Evolutionary conservation across 2,329 filamentous ascomycete species (phyloP).

Genomic region (Hortaea sp.): DNA sequence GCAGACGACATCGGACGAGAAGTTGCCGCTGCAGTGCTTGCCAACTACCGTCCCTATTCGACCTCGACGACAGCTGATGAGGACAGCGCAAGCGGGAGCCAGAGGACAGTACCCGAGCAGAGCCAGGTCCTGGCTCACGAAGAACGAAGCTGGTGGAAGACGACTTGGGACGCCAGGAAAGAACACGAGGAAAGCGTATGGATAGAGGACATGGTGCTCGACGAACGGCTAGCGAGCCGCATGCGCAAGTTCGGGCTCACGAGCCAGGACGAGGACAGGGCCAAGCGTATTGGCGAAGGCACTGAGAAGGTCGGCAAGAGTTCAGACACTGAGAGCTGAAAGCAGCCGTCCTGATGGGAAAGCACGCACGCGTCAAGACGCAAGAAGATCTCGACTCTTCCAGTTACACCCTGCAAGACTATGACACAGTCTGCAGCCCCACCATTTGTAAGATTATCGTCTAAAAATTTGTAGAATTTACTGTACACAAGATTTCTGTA

Average conservation of each 20-base stretch:
- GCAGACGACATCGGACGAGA: constrained; percentile 82
- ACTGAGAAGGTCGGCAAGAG: constrained; percentile 1
- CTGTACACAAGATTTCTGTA: too few relatives aligned
- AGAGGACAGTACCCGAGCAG: constrained; percentile 47
- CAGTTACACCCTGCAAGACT: too few relatives aligned
- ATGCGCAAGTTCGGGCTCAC: constrained; percentile 72
- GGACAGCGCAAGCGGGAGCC: constrained; percentile 14
- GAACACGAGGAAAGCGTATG: constrained; percentile 54
- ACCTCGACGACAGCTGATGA: constrained; percentile 13
- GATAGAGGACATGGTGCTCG: constrained; percentile 63
- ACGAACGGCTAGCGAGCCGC: constrained; percentile 61
- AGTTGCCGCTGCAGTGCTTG: constrained; percentile 73
- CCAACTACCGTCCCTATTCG: constrained; percentile 36
- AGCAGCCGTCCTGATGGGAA: not conserved
- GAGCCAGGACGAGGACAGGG: constrained; percentile 59
- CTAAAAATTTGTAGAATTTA: too few relatives aligned
- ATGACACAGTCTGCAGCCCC: too few relatives aligned
- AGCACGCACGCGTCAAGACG: too few relatives aligned
- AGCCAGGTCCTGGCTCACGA: constrained; percentile 56
- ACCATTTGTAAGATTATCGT: too few relatives aligned
- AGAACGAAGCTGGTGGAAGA: constrained; percentile 77
- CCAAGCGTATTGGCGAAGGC: constrained; percentile 32
- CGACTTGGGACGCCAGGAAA: constrained; percentile 46
- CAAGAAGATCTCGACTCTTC: too few relatives aligned
- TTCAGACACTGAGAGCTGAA: not conserved